Conservation (phyloP, 139 green algal genomes). For the Chlamydomonas schloesseri region DNA sequence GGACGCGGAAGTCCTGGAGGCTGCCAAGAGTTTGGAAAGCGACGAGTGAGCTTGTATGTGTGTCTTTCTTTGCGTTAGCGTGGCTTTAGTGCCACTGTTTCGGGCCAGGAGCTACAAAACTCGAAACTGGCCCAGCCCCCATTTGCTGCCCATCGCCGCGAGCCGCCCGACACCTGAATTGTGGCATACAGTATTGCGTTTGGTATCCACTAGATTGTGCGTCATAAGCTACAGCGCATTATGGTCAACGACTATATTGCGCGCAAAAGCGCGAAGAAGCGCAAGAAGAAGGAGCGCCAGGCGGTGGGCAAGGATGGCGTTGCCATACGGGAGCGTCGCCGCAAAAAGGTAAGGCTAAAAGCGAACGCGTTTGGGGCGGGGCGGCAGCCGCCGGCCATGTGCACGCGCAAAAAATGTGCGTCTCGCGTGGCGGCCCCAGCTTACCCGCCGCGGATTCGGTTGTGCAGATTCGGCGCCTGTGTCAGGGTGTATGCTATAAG, state of each 20-base stretch:
- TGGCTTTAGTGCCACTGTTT: too few relatives aligned
- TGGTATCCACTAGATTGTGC: too few relatives aligned
- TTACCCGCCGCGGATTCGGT: neutral
- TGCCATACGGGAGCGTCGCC: neutral
- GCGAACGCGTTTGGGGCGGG: neutral
- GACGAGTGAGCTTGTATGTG: too few relatives aligned
- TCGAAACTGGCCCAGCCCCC: too few relatives aligned
- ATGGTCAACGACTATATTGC: conserved; percentile 79
- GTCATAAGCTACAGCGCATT: too few relatives aligned
- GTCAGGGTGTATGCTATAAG: conserved; percentile 57
- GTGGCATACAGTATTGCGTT: too few relatives aligned
- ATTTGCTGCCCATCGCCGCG: too few relatives aligned
- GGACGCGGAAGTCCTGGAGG: too few relatives aligned
- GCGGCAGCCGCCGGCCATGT: neutral
- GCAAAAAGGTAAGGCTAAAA: conserved; percentile 8
- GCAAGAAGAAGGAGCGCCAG: conserved; percentile 47
- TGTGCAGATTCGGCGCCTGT: conserved; percentile 23
- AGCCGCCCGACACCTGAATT: too few relatives aligned
- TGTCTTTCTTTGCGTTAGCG: too few relatives aligned
- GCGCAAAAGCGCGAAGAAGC: conserved; percentile 73
- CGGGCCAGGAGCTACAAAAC: too few relatives aligned
- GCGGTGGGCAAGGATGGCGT: conserved; percentile 28
- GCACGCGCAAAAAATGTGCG: neutral
- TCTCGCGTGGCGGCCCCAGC: neutral
- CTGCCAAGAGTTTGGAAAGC: too few relatives aligned